Base-by-base conservation (phyloP, 768 basidiomycete species). In the Steccherinum ochraceum region DNA sequence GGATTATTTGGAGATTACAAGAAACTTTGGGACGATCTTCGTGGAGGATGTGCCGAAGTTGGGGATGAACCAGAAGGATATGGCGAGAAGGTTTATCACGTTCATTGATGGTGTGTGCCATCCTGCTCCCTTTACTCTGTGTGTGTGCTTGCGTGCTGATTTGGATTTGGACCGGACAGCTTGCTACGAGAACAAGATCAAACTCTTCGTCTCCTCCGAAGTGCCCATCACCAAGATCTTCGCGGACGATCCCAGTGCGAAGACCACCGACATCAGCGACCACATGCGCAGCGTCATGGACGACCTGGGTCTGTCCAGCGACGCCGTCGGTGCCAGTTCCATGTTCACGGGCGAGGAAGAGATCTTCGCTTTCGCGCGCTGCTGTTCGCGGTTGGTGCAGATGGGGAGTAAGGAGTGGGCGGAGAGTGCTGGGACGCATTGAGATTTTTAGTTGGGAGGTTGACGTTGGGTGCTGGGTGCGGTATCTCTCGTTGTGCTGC, bases 331-430 rank as follows among this genome's bases (percentile, higher is more conserved):
- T 26, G 73, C 76, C 1, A 91, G 87, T 54, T 86, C 92, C 40
- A 88, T 99, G 72, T 98, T 98, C 64, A 86, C 86, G 0, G 94
- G 95, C 3, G 94, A 98, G 61, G 96, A 98, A 66, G 96, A 98
- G 67, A 65, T 97, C 0, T 99, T 99, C 64, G 96, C 96, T 0
- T 99, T 97, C 66, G 93, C 93, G 11, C 80, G 96, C 27, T 94
- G 94, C 18, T 92, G 89, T 62, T 91, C 88, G 20, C 76, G 91
- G 41, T 71, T 92, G 16, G 86, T 90, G 42, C 81, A 92, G 65
- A 92, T 92, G 90, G 91, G 93, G 13, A 93, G 89, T 63, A 85
- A 76, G 58, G 88, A 93, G 58, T 95, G 92, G 92, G 77, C 78
- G 2, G 77, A 79, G 63, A 70, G 65, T 30, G 63, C 73, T 13